These are phyloP conservation scores for Brassica nigra DNA, from an alignment of 345 rosid species.

Conservation along the genomic window DNA sequence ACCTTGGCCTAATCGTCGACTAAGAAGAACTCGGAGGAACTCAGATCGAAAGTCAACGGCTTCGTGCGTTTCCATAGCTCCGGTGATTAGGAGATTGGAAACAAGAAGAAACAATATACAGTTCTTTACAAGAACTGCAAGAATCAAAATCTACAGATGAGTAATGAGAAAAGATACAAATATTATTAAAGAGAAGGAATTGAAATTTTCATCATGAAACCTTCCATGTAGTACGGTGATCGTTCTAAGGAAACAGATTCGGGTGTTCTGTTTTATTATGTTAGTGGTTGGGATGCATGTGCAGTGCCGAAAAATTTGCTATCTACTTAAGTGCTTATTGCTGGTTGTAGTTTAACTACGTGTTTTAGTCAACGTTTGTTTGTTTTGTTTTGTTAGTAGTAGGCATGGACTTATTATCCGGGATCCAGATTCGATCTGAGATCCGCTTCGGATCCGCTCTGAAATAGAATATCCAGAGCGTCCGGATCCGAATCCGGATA, in stretches of 20 bases:
- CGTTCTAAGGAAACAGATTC: not conserved
- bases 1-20: conserved; percentile 59
- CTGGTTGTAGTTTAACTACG: too few relatives aligned
- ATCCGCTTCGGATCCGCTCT: too few relatives aligned
- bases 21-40: conserved; percentile 54
- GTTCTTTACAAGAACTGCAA: not conserved
- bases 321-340: too few relatives aligned
- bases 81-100: conserved; percentile 6
- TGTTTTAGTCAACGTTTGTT: too few relatives aligned
- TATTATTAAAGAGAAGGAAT: not conserved
- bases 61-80: conserved; percentile 36
- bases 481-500: too few relatives aligned
- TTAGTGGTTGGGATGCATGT: too few relatives aligned
- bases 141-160: not conserved
- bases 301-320: too few relatives aligned
- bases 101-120: not conserved
- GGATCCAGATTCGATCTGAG: too few relatives aligned
- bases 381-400: too few relatives aligned
- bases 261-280: not conserved
- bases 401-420: too few relatives aligned
- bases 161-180: not conserved
- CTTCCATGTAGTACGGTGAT: not conserved
- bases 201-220: not conserved
- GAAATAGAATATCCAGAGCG: too few relatives aligned
- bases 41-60: conserved; percentile 50